Evolutionary conservation across 371 early-diverging fungal species (phyloP), one percentile per base, ranked within the genome.

Genomic region (Mucor racemosus): DNA sequence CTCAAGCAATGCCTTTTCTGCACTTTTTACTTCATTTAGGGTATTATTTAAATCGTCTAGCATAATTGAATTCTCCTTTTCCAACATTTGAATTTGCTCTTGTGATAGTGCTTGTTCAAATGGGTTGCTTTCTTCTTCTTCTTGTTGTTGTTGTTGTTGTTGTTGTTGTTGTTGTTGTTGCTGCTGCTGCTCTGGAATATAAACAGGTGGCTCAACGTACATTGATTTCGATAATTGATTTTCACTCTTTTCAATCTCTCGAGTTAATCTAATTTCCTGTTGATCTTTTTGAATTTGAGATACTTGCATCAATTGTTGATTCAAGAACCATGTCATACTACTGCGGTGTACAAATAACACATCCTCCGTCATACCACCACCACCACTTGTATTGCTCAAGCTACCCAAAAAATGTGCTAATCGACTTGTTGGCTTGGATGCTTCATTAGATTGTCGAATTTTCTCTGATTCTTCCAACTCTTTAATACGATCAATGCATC

Each of bases 1-100:
- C 68, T 91, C 91, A 34, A 86, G 61, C 42, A 91, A 70, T 21
- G 91, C 87, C 53, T 84, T 83, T 72, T 91, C 90, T 7, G 89
- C 90, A 54, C 77, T 79, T 34, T 80, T 82, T 54, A 91, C 86
- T 68, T 87, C 81, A 56, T 88, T 83, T 42, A 90, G 68, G 7
- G 90, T 83, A 59, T 78, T 80, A 57, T 87, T 89, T 60, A 90
- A 73, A 65, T 89, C 84, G 57, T 80, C 76, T 14, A 88, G 48
- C 82, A 91, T 82, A 58, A 68, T 68, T 1, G 74, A 75, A 71
- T 91, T 91, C 60, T 91, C 91, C 62, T 71, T 64, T 64, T 88
- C 88, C 48, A 91, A 62, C 66, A 87, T 69, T 66, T 85, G 82
- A 11, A 87, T 64, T 67, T 90, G 88, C 41, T 88, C 83, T 36